Evolutionary conservation across 768 basidiomycete species (phyloP).

Genomic region (Russula griseocarnosa): DNA sequence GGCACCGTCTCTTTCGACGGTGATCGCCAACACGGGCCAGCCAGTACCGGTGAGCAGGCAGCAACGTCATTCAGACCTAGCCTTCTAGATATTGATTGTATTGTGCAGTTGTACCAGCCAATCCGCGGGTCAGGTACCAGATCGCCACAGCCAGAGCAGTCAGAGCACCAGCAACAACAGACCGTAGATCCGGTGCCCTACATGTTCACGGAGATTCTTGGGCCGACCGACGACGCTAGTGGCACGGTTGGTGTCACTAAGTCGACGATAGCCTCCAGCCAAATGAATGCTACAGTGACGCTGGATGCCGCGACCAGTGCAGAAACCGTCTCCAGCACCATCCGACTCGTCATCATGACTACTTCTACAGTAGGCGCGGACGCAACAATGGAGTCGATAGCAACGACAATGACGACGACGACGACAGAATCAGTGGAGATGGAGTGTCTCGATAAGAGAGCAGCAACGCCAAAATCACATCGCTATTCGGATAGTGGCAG

Average conservation of each 20-base stretch:
- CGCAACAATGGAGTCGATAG: not conserved
- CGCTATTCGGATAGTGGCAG: not conserved
- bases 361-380: not conserved
- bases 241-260: not conserved
- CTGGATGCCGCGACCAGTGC: not conserved
- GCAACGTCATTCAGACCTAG: not conserved
- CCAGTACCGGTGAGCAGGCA: not conserved
- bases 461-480: too few relatives aligned
- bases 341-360: not conserved
- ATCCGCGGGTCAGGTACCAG: not conserved
- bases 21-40: not conserved
- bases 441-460: not conserved
- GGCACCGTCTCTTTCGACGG: not conserved
- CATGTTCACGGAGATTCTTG: not conserved
- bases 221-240: not conserved
- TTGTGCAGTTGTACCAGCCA: not conserved
- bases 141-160: not conserved
- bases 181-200: not conserved
- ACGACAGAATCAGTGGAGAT: not conserved
- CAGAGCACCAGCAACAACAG: not conserved
- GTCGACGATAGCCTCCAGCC: slow-evolving; percentile 1
- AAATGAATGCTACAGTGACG: not conserved
- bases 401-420: not conserved
- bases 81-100: not conserved
- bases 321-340: not conserved